A percentile compares a stretch with the other conserved stretches of the same genome.
Conservation (phyloP, 352 stramenopile genomes). For the Phytophthora vignae region DNA sequence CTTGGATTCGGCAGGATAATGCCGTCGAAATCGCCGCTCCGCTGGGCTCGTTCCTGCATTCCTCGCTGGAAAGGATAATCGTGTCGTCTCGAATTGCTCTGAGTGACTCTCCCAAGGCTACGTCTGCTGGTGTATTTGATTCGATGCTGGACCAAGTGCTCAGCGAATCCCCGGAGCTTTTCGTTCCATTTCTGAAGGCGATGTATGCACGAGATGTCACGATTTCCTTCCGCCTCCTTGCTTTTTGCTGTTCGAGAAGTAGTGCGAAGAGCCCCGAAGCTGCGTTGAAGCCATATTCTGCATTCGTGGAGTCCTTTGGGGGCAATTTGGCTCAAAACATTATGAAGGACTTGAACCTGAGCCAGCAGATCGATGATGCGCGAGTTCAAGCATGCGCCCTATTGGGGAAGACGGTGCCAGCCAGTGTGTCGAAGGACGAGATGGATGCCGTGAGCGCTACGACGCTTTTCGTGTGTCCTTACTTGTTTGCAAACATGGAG, state of each 20-base stretch:
- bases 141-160: conserved; percentile 87
- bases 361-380: conserved; percentile 84
- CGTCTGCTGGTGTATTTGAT: conserved; percentile 72
- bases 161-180: conserved; percentile 70
- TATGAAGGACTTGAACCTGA: conserved; percentile 75
- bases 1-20: conserved; percentile 83
- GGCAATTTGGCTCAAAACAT: conserved; percentile 57
- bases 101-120: conserved; percentile 67
- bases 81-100: conserved; percentile 78
- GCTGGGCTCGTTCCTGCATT: conserved; percentile 69
- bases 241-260: conserved; percentile 75
- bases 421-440: conserved; percentile 49
- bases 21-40: conserved; percentile 67
- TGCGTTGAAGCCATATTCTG: conserved; percentile 68
- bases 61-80: conserved; percentile 77
- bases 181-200: conserved; percentile 80
- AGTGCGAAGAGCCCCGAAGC: conserved; percentile 60
- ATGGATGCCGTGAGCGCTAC: conserved; percentile 72
- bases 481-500: conserved; percentile 74
- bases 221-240: conserved; percentile 78
- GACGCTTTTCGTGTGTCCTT: conserved; percentile 66
- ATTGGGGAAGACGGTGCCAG: conserved; percentile 47
- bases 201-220: conserved; percentile 81
- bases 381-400: conserved; percentile 66
- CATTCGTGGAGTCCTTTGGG: conserved; percentile 67